phyloP scores from a whole-genome alignment of 495 filamentous ascomycete species.

The Hypomontagnella monticulosa region DNA sequence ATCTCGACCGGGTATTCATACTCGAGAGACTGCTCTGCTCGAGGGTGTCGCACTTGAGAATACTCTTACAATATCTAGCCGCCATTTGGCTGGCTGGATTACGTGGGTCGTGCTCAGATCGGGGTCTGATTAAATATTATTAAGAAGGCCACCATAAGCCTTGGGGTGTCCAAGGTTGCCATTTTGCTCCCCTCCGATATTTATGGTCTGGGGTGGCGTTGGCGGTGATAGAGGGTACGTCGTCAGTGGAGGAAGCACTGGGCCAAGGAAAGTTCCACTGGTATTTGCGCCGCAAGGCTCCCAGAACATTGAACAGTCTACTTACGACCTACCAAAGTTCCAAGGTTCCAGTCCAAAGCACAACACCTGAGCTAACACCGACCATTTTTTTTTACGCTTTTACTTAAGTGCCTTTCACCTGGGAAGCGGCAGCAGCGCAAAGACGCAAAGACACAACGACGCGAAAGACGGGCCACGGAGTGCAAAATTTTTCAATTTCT shows the following conservation, averaged over 20 bases:
- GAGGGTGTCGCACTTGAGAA: conserved; percentile 19
- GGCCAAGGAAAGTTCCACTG: conserved; percentile 4
- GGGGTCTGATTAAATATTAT: conserved; percentile 4
- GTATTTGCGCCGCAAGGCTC: conserved; percentile 32
- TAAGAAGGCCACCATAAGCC: background rate
- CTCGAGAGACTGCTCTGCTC: conserved; percentile 26
- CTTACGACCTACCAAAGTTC: conserved; percentile 9
- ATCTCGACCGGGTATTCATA: conserved; percentile 28
- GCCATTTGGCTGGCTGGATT: conserved; percentile 1
- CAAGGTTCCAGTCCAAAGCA: conserved; percentile 16
- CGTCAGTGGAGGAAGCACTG: conserved; percentile 3
- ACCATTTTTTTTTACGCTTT: conserved; percentile 10
- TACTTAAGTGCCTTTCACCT: conserved; percentile 8
- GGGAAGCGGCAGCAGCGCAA: background rate
- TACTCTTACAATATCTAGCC: background rate
- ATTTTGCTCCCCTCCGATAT: conserved; percentile 7
- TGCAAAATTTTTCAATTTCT: background rate
- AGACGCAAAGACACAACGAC: background rate
- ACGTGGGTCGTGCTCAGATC: conserved; percentile 8
- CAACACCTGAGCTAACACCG: background rate
- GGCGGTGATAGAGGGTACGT: background rate
- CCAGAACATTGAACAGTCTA: conserved; percentile 33
- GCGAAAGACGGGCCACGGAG: background rate
- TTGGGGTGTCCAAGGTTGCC: no score
- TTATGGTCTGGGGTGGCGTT: background rate